These are phyloP conservation scores for Coemansia sp. DNA, from an alignment of 192 early-diverging fungal species.

Conservation along the genomic window DNA sequence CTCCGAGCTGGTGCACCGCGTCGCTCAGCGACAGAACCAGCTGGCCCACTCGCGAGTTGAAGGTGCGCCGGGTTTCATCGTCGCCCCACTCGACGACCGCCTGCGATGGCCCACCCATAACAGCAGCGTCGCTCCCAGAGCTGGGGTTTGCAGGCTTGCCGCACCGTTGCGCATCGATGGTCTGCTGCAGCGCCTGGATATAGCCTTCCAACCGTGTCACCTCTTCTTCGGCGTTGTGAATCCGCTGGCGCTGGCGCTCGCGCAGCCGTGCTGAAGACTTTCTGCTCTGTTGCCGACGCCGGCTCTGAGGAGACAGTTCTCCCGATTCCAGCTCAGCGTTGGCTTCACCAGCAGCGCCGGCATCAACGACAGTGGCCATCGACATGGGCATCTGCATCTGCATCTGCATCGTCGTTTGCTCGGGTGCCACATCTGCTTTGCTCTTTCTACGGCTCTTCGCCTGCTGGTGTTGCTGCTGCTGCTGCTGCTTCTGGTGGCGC, in stretches of 20 bases:
- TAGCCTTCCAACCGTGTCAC: constrained; percentile 26
- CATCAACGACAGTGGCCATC: neutral
- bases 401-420: neutral
- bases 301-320: constrained; percentile 41
- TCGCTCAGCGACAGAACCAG: constrained; percentile 15
- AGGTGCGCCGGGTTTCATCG: constrained; percentile 6
- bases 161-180: neutral
- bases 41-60: constrained; percentile 2
- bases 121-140: neutral
- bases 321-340: constrained; percentile 7
- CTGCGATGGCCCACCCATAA: neutral
- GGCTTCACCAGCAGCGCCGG: neutral
- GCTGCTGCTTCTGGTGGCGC: neutral
- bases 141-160: neutral
- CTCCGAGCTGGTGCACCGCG: constrained; percentile 21
- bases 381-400: neutral
- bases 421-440: neutral
- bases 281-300: constrained; percentile 46
- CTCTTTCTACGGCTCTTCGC: constrained; percentile 1
- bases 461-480: neutral
- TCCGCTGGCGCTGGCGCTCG: constrained; percentile 40
- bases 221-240: constrained; percentile 12
- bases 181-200: constrained; percentile 21
- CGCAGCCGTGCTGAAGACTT: constrained; percentile 46
- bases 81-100: neutral